A percentile compares a stretch with the other conserved stretches of the same genome.
These are phyloP conservation scores for Aschersonia sp. DNA, from an alignment of 2,329 filamentous ascomycete genomes.

Conservation along the genomic window DNA sequence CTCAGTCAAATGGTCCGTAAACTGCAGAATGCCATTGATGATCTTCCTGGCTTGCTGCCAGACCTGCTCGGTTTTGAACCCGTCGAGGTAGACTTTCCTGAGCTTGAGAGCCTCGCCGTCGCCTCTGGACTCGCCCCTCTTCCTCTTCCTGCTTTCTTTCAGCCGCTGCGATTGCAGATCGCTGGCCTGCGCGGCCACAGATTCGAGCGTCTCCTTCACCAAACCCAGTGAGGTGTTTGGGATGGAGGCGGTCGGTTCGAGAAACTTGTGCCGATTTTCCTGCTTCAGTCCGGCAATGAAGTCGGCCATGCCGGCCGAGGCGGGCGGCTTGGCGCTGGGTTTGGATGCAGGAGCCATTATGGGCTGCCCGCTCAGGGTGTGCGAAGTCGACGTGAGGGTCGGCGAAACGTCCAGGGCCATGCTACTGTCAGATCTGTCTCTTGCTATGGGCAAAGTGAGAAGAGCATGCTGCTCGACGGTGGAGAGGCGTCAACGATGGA, in stretches of 20 bases:
- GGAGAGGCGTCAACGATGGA: not conserved
- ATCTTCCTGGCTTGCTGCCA: constrained; percentile 89
- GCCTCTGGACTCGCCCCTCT: constrained; percentile 38
- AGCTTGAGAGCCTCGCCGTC: constrained; percentile 46
- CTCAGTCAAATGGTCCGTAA: constrained; percentile 30
- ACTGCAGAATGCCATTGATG: constrained; percentile 40
- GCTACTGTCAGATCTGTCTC: constrained; percentile 5
- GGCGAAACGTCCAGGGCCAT: constrained; percentile 33
- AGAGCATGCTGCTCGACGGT: not conserved
- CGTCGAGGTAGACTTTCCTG: constrained; percentile 71
- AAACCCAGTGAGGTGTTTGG: constrained; percentile 56
- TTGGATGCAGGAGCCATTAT: constrained; percentile 24
- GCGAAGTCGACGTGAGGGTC: constrained; percentile 48
- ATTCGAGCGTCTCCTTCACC: constrained; percentile 69
- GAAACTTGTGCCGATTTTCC: constrained; percentile 53
- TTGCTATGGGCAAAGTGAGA: not conserved
- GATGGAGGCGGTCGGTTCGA: constrained; percentile 56
- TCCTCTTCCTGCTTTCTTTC: constrained; percentile 63
- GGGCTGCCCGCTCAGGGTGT: constrained; percentile 42
- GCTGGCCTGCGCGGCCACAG: constrained; percentile 58
- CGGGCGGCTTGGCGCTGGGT: constrained; percentile 15
- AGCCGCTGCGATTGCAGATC: constrained; percentile 56
- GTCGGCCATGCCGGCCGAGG: constrained; percentile 23
- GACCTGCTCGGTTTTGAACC: constrained; percentile 76
- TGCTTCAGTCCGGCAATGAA: constrained; percentile 43